These are phyloP conservation scores for Russula foetens DNA, from an alignment of 768 basidiomycete species.

Conservation along the genomic window DNA sequence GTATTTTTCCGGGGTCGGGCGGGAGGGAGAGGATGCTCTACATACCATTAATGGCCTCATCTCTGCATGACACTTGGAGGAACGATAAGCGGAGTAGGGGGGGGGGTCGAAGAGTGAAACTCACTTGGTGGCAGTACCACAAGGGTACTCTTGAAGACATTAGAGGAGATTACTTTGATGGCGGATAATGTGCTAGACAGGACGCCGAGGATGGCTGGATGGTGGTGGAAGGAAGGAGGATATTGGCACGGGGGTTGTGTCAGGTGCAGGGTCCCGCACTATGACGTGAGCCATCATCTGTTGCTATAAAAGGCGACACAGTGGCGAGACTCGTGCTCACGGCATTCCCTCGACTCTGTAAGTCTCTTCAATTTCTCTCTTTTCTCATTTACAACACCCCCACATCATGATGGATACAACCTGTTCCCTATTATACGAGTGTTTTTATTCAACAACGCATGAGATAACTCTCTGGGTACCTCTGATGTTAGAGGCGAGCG, in stretches of 20 bases:
- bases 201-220: slow-evolving; percentile 14
- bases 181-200: slow-evolving; percentile 11
- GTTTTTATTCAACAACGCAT: neutral
- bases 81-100: slow-evolving; percentile 2
- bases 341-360: neutral
- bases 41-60: slow-evolving; percentile 81
- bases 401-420: slow-evolving; percentile 37
- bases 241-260: neutral
- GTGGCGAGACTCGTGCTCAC: neutral
- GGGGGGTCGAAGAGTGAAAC: slow-evolving; percentile 10
- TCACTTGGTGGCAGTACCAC: slow-evolving; percentile 74
- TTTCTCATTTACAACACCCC: neutral
- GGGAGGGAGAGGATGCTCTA: neutral
- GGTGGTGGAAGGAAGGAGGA: neutral
- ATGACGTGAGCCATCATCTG: slow-evolving; percentile 4
- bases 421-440: slow-evolving; percentile 55
- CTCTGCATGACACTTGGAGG: slow-evolving; percentile 69
- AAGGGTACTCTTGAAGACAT: slow-evolving; percentile 70
- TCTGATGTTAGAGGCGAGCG: slow-evolving; percentile 3
- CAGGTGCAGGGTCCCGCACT: neutral
- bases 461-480: slow-evolving; percentile 3
- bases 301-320: slow-evolving; percentile 5
- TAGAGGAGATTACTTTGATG: slow-evolving; percentile 5
- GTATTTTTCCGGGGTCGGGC: slow-evolving; percentile 13
- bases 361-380: neutral